These are phyloP conservation scores for Agaricus sinodeliciosus DNA, from an alignment of 768 basidiomycete species.

Conservation along the genomic window DNA sequence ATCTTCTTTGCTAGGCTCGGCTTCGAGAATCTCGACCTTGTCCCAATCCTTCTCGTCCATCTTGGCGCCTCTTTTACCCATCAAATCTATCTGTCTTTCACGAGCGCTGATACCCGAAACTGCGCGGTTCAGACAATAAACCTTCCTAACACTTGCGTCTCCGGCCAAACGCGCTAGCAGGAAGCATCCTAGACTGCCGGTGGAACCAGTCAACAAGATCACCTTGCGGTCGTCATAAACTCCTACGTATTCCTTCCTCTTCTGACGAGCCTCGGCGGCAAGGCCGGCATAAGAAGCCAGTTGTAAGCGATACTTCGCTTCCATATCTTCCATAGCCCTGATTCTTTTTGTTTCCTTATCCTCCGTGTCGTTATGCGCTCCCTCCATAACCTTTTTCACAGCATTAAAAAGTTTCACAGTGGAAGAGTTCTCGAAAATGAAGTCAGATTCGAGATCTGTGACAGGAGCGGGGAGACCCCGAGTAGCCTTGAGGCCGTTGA, in stretches of 20 bases:
- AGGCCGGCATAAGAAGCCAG: conserved; percentile 9
- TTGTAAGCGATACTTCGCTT: conserved; percentile 19
- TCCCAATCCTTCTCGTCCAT: conserved; percentile 20
- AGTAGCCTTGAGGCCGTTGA: conserved; percentile 20
- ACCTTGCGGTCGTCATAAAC: conserved; percentile 12
- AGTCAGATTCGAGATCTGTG: conserved; percentile 19
- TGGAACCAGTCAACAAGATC: conserved; percentile 33
- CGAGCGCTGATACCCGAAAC: conserved; percentile 12
- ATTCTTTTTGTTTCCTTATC: conserved; percentile 13
- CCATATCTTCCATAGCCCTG: conserved; percentile 22
- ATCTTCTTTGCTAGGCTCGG: conserved; percentile 19
- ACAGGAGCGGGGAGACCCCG: conserved; percentile 7
- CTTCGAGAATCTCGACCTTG: conserved; percentile 22
- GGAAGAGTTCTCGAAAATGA: conserved; percentile 25
- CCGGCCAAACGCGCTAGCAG: conserved; percentile 23
- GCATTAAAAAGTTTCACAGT: conserved; percentile 19
- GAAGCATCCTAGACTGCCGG: conserved; percentile 33
- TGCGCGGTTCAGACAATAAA: conserved; percentile 29
- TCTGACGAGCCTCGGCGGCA: conserved; percentile 6
- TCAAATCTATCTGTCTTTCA: conserved; percentile 22
- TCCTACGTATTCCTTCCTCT: not conserved
- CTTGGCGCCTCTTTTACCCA: conserved; percentile 23
- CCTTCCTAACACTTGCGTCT: conserved; percentile 16
- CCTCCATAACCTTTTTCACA: conserved; percentile 16
- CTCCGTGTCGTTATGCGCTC: conserved; percentile 9